phyloP scores from a whole-genome alignment of 1,284 basidiomycete genomes.

The Psilocybe mexicana region DNA sequence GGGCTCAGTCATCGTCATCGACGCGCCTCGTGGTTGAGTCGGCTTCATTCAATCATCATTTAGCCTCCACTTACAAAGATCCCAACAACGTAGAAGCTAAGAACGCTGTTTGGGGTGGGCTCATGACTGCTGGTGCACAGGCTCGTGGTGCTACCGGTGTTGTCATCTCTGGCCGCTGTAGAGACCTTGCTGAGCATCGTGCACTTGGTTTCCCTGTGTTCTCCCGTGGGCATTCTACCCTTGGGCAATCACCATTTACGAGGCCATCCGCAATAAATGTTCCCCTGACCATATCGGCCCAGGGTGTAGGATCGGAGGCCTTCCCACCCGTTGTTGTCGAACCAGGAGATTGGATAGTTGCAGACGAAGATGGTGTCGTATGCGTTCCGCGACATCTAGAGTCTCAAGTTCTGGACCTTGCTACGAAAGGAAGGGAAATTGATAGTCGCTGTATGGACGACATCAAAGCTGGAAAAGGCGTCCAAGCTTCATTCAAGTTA shows the following conservation, averaged over 20 bases:
- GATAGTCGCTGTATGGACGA: constrained; percentile 81
- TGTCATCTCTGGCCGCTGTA: constrained; percentile 81
- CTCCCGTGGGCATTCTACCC: constrained; percentile 78
- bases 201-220: constrained; percentile 73
- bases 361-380: constrained; percentile 90
- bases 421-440: constrained; percentile 59
- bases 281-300: constrained; percentile 64
- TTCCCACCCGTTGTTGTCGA: constrained; percentile 63
- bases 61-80: constrained; percentile 18
- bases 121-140: constrained; percentile 86
- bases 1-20: constrained; percentile 75
- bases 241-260: constrained; percentile 89
- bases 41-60: constrained; percentile 11
- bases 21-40: constrained; percentile 67
- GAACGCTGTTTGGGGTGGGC: constrained; percentile 90
- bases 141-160: constrained; percentile 70
- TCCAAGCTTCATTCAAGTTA: constrained; percentile 77
- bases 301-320: constrained; percentile 31
- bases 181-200: constrained; percentile 81
- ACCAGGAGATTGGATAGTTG: constrained; percentile 85
- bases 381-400: constrained; percentile 67
- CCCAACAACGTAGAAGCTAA: constrained; percentile 55
- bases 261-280: constrained; percentile 80
- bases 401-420: constrained; percentile 61
- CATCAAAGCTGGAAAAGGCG: constrained; percentile 71